Evolutionary conservation across 2,329 filamentous ascomycete genomes (phyloP).

Genomic region (Paramyrothecium sp.): DNA sequence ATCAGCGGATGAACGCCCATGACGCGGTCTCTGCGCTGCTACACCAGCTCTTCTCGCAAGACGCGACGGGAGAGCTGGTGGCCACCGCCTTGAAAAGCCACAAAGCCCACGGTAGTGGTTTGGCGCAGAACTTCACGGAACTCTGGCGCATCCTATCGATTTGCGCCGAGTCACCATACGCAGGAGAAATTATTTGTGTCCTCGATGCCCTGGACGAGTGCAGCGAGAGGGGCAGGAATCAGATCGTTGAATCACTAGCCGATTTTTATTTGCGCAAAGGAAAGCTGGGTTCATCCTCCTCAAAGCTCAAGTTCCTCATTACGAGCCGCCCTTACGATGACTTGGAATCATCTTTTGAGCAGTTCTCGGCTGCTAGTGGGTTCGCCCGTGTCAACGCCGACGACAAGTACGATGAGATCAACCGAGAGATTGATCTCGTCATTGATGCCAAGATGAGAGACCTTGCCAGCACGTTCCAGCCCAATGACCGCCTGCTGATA

Average conservation of each 20-base stretch:
- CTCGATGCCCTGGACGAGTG: slow-evolving; percentile 33
- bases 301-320: slow-evolving; percentile 28
- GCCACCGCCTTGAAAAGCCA: not conserved
- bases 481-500: slow-evolving; percentile 14
- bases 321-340: slow-evolving; percentile 27
- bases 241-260: slow-evolving; percentile 12
- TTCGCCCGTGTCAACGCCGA: slow-evolving; percentile 23
- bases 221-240: slow-evolving; percentile 4
- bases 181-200: slow-evolving; percentile 22
- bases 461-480: slow-evolving; percentile 12
- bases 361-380: slow-evolving; percentile 1
- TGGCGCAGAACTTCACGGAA: slow-evolving; percentile 4
- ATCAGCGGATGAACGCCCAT: slow-evolving; percentile 12
- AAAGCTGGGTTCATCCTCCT: not conserved
- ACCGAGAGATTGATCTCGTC: slow-evolving; percentile 27
- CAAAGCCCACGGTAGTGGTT: not conserved
- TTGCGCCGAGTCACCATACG: slow-evolving; percentile 2
- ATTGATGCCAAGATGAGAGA: slow-evolving; percentile 19
- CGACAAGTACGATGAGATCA: slow-evolving; percentile 22
- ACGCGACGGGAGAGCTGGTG: not conserved
- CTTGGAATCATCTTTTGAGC: slow-evolving; percentile 15
- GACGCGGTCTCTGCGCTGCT: slow-evolving; percentile 21
- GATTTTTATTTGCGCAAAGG: slow-evolving; percentile 6
- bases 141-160: slow-evolving; percentile 7
- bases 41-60: slow-evolving; percentile 21